phyloP scores from a whole-genome alignment of 768 basidiomycete species.

The Kwoniella heveanensis region DNA sequence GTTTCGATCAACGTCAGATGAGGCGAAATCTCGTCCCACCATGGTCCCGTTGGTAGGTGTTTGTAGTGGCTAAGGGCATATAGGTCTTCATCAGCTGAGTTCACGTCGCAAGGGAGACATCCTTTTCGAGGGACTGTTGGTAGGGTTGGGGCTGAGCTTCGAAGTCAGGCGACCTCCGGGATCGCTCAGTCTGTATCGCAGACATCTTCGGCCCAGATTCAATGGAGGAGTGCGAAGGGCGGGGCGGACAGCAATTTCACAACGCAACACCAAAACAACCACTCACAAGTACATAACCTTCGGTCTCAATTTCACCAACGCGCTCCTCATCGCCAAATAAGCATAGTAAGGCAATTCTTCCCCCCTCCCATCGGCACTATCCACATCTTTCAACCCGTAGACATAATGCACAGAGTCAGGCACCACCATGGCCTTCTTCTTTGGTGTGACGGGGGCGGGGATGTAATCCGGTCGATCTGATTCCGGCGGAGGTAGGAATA shows the following conservation, averaged over 20 bases:
- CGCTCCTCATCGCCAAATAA: constrained; percentile 56
- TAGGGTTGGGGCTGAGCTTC: too few relatives aligned
- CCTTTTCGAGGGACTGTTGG: too few relatives aligned
- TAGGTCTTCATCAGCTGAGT: too few relatives aligned
- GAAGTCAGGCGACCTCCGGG: too few relatives aligned
- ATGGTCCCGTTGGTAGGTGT: constrained; percentile 54
- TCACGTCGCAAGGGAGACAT: too few relatives aligned
- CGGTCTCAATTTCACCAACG: constrained; percentile 53
- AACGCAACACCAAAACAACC: not conserved
- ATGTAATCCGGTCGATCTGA: constrained; percentile 30
- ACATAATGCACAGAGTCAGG: constrained; percentile 56
- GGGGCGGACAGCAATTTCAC: too few relatives aligned
- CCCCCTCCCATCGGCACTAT: constrained; percentile 28
- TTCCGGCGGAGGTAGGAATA: constrained; percentile 37
- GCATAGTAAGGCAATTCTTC: constrained; percentile 57
- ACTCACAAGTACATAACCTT: constrained; percentile 56
- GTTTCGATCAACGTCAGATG: constrained; percentile 52
- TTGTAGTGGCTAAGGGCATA: constrained; percentile 57
- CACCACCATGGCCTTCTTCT: constrained; percentile 43
- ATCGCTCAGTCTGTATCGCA: too few relatives aligned
- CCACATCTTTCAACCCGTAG: constrained; percentile 52
- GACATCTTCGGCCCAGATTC: too few relatives aligned
- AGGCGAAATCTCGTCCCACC: constrained; percentile 53
- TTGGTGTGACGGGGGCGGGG: constrained; percentile 37
- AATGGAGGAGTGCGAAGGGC: too few relatives aligned